Base-by-base conservation (phyloP, 768 basidiomycete genomes). In the Trametes meyenii region DNA sequence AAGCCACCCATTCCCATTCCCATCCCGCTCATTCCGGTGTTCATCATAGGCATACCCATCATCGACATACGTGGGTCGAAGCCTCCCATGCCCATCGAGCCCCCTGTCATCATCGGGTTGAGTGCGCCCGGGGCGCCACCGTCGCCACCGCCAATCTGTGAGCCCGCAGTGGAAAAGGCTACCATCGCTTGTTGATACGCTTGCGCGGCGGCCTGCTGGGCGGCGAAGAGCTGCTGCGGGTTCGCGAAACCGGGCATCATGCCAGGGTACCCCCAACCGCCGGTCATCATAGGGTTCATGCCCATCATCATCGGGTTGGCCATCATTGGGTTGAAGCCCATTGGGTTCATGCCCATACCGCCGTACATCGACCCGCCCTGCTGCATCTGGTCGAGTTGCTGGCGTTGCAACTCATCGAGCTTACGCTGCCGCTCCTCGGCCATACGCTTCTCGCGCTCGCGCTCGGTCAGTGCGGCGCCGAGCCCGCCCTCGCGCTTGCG, bases 401-500 rank as follows among this genome's bases (percentile, higher is more conserved):
- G 87, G 45, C 88, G 83, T 70, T 96, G 94, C 57, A 90, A 82
- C 21, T 95, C 94, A 73, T 98, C 95, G 63, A 96, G 85, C 74
- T 95, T 89, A 59, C 96, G 84, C 71, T 96, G 94, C 51, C 95
- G 82, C 66, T 96, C 93, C 76, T 98, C 96, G 7, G 92, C 96
- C 38, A 94, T 63, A 36, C 96, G 83, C 72, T 92, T 90, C 70
- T 98, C 96, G 44, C 96, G 85, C 75, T 98, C 96, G 38, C 94
- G 86, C 76, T 98, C 96, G 0, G 97, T 98, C 68, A 99, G 76
- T 2, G 94, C 85, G 24, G 96, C 95, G 52, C 96, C 97, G 17
- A 98, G 86, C 39, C 96, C 96, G 53, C 97, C 96, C 60, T 96
- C 95, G 29, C 94, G 87, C 71, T 96, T 94, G 62, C 94, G 82